Percentiles rank a stretch among this genome's conserved stretches.
Conservation (phyloP, 805 yeast genomes). For the Starmerella vaccinii region DNA sequence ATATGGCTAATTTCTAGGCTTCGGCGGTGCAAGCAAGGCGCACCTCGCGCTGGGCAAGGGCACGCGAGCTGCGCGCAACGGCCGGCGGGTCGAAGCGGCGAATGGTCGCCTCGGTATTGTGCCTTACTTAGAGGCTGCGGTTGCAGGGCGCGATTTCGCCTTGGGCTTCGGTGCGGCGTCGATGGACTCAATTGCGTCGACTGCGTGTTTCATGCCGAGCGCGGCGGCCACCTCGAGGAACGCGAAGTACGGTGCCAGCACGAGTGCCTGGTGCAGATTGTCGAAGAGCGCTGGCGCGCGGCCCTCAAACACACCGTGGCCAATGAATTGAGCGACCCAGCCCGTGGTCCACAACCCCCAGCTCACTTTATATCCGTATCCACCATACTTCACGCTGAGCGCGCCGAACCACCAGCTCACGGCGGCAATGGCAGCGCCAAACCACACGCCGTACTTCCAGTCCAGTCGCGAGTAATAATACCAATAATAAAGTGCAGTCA, state of each 20-base stretch:
- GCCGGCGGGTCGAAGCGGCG: not conserved
- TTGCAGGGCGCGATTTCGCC: not conserved
- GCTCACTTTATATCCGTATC: conserved; percentile 26
- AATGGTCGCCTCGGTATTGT: not conserved
- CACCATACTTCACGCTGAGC: conserved; percentile 27
- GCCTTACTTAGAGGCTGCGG: not conserved
- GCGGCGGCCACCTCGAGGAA: conserved; percentile 62
- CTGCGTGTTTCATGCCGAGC: conserved; percentile 42
- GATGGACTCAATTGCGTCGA: conserved; percentile 10
- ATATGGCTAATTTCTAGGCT: not conserved
- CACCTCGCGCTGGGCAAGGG: not conserved
- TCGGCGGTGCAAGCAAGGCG: not conserved
- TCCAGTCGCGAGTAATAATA: conserved; percentile 53
- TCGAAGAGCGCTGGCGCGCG: conserved; percentile 82
- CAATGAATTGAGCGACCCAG: conserved; percentile 80
- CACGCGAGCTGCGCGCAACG: not conserved
- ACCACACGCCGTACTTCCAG: conserved; percentile 38
- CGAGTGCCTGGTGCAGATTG: conserved; percentile 71
- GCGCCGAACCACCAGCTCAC: conserved; percentile 27
- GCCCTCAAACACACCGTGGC: conserved; percentile 73
- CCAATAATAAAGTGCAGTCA: conserved; percentile 41
- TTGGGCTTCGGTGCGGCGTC: conserved; percentile 4
- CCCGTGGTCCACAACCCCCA: conserved; percentile 40
- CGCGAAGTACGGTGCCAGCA: conserved; percentile 86
- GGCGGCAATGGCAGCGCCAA: conserved; percentile 35